phyloP scores from a whole-genome alignment of 148 eudicot species.

The Vaccinium vitisidaea region DNA sequence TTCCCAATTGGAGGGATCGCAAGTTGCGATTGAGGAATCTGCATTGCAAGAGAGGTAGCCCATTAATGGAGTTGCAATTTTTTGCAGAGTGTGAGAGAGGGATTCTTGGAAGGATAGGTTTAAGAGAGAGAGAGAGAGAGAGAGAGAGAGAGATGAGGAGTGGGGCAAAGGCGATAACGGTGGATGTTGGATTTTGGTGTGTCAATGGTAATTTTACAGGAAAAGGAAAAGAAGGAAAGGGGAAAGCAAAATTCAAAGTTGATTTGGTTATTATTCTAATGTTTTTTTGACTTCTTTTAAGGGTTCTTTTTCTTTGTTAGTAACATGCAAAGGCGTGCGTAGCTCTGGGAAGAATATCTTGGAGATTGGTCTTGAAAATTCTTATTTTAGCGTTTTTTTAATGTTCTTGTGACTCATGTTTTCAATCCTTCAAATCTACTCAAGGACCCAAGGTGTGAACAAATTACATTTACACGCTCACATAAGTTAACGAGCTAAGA shows the following conservation, averaged over 20 bases:
- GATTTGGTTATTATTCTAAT: neutral
- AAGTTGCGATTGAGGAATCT: conserved; percentile 63
- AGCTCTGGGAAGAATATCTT: conserved; percentile 12
- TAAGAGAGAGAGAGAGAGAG: neutral
- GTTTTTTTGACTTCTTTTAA: neutral
- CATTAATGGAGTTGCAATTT: conserved; percentile 24
- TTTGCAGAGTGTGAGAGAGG: conserved; percentile 3
- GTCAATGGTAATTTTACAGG: neutral
- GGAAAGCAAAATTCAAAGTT: conserved; percentile 11
- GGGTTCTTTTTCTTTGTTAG: neutral
- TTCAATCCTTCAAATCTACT: neutral
- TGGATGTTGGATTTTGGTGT: neutral
- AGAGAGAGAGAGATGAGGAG: conserved; percentile 1
- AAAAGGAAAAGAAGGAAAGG: neutral
- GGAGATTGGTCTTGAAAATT: conserved; percentile 7
- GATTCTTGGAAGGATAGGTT: neutral
- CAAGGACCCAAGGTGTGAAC: no score
- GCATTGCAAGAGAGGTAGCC: conserved; percentile 67
- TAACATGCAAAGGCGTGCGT: conserved; percentile 18
- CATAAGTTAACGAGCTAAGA: neutral
- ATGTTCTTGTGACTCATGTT: neutral
- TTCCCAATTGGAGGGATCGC: conserved; percentile 47
- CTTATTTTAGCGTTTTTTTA: neutral
- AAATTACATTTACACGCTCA: no score
- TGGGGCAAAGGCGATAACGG: conserved; percentile 32